Percentiles rank a stretch among this genome's conserved stretches.
phyloP scores from a whole-genome alignment of 768 basidiomycete species.

The Austroboletus eburneus region DNA sequence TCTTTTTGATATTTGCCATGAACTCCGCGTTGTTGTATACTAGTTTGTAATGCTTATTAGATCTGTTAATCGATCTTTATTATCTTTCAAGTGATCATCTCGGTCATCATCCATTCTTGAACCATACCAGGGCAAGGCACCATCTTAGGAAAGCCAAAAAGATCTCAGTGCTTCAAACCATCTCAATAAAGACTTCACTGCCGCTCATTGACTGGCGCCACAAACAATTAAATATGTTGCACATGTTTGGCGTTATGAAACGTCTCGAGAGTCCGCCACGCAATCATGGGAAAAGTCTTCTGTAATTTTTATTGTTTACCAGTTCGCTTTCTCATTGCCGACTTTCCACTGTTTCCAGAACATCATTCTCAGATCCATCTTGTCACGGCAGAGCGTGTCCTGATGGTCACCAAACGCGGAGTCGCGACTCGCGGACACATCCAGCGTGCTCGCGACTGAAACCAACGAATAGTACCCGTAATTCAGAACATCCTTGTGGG shows the following conservation, averaged over 20 bases:
- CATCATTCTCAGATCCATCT: slow-evolving; percentile 5
- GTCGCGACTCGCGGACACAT: no score
- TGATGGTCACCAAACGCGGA: no score
- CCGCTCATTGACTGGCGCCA: no score
- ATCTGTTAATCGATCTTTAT: slow-evolving; percentile 24
- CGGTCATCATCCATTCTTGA: neutral
- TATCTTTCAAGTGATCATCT: neutral
- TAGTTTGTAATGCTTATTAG: slow-evolving; percentile 23
- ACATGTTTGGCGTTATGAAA: neutral
- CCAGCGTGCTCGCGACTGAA: no score
- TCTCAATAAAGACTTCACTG: no score
- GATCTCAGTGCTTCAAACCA: no score
- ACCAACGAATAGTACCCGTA: no score
- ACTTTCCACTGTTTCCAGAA: no score
- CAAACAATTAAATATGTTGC: neutral
- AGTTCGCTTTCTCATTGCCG: neutral
- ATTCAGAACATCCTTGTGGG: no score
- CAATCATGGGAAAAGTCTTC: neutral
- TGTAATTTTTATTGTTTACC: neutral
- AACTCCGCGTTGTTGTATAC: slow-evolving; percentile 28
- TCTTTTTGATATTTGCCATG: slow-evolving; percentile 16
- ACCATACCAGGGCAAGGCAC: no score
- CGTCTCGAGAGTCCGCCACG: neutral
- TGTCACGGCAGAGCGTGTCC: neutral
- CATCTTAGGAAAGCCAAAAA: no score